phyloP scores from a whole-genome alignment of 176 grass and related monocot genomes.

The Carex kokanica region DNA sequence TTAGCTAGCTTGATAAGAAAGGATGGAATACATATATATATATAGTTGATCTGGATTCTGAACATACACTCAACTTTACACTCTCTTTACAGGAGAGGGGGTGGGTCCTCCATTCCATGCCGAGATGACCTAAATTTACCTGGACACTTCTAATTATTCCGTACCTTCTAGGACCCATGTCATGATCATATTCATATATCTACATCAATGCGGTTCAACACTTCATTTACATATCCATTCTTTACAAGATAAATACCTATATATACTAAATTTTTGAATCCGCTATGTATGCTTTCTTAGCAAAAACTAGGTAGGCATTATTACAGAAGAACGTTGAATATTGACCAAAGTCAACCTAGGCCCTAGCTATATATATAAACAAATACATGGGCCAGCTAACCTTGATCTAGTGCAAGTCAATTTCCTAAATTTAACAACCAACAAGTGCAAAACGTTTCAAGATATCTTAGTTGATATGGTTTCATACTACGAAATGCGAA shows the following conservation, averaged over 20 bases:
- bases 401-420: neutral
- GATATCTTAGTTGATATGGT: no score
- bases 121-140: neutral
- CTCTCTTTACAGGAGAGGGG: neutral
- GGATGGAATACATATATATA: neutral
- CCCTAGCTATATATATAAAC: neutral
- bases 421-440: neutral
- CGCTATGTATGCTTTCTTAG: no score
- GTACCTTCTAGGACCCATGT: no score
- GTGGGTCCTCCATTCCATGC: neutral
- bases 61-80: slow-evolving; percentile 10
- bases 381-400: neutral
- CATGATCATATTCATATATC: neutral
- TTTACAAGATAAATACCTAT: neutral
- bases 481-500: no score
- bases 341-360: neutral
- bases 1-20: neutral
- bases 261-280: neutral
- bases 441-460: neutral
- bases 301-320: no score
- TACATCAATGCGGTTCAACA: neutral
- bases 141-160: neutral
- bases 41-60: slow-evolving; percentile 1
- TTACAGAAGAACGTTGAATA: no score
- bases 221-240: neutral